A percentile compares a stretch with the other conserved stretches of the same genome.
Conservation (phyloP, 345 rosid species). For the Stellera chamaejasme region DNA sequence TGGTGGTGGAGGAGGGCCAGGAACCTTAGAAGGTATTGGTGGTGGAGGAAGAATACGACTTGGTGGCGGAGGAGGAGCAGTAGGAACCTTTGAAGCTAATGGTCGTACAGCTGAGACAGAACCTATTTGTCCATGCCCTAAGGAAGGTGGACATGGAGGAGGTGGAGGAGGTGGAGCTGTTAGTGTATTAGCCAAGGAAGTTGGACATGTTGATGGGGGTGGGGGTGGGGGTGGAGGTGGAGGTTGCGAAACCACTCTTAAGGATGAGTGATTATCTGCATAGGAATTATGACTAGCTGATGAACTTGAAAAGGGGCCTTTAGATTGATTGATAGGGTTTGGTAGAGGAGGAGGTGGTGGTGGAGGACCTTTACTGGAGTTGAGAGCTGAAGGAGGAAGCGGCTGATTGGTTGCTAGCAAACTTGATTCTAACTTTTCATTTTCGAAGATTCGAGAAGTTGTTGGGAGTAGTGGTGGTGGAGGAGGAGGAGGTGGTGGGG, state of each 20-base stretch:
- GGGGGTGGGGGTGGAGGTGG: slow-evolving; percentile 23
- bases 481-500: slow-evolving; percentile 14
- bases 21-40: slow-evolving; percentile 26
- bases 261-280: not conserved
- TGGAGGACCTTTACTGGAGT: slow-evolving; percentile 10
- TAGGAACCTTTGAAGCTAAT: too few species aligned
- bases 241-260: not conserved
- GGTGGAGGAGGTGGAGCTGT: slow-evolving; percentile 25
- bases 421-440: slow-evolving; percentile 10
- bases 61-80: too few species aligned
- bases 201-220: slow-evolving; percentile 21
- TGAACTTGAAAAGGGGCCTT: too few species aligned
- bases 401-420: slow-evolving; percentile 29
- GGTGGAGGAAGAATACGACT: slow-evolving; percentile 17
- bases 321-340: slow-evolving; percentile 1
- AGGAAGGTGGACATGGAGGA: slow-evolving; percentile 16
- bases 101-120: slow-evolving; percentile 18
- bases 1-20: slow-evolving; percentile 39
- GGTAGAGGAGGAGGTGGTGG: slow-evolving; percentile 28
- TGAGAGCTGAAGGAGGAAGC: slow-evolving; percentile 16
- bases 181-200: too few species aligned
- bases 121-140: slow-evolving; percentile 11
- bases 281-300: too few species aligned
- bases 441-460: not conserved
- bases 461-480: slow-evolving; percentile 13